Conservation (phyloP, 768 basidiomycete genomes). For the Sarcodon sp. region DNA sequence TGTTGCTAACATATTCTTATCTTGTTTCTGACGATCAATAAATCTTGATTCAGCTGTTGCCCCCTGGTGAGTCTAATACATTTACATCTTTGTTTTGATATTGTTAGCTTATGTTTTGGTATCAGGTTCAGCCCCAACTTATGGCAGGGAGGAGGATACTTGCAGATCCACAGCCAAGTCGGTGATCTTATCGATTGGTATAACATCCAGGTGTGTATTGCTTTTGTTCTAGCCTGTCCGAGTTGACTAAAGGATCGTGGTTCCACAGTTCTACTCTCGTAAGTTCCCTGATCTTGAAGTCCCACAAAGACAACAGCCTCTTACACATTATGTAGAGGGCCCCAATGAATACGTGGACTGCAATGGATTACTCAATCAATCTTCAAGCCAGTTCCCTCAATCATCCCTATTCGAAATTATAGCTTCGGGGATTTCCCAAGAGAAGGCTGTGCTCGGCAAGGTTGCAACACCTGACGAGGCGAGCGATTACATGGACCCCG, state of each 20-base stretch:
- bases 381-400: conserved; percentile 41
- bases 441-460: conserved; percentile 47
- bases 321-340: conserved; percentile 33
- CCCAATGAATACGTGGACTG: conserved; percentile 52
- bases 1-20: neutral
- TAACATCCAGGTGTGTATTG: conserved; percentile 23
- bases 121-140: conserved; percentile 20
- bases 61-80: conserved; percentile 19
- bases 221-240: too few species aligned
- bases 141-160: conserved; percentile 29
- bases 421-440: conserved; percentile 26
- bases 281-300: conserved; percentile 1
- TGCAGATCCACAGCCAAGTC: conserved; percentile 22
- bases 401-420: conserved; percentile 43
- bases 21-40: neutral
- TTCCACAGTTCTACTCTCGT: conserved; percentile 17
- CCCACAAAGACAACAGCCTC: neutral
- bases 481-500: conserved; percentile 45
- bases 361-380: conserved; percentile 39
- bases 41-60: conserved; percentile 21
- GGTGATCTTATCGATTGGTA: conserved; percentile 35
- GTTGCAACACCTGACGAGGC: conserved; percentile 29
- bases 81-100: too few species aligned
- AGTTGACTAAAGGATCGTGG: too few species aligned
- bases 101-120: neutral